Conservation (phyloP, 2,329 filamentous ascomycete genomes). For the Paracorniculantispora psalliotae region DNA sequence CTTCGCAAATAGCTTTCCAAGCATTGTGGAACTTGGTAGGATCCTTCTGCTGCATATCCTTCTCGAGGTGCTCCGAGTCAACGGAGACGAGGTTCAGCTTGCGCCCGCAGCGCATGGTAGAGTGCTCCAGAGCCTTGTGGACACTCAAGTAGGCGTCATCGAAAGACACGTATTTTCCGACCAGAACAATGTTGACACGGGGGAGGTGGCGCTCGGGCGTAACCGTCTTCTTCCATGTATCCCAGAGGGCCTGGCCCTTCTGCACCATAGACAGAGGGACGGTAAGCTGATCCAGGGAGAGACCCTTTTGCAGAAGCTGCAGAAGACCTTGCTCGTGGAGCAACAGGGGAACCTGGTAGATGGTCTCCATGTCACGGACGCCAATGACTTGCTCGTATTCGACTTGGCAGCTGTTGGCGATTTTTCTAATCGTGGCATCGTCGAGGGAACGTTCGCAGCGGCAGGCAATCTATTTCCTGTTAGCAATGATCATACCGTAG, state of each 20-base stretch:
- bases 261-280: conserved; percentile 50
- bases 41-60: conserved; percentile 52
- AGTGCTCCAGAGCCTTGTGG: conserved; percentile 83
- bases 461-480: conserved; percentile 71
- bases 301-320: conserved; percentile 56
- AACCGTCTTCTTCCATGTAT: conserved; percentile 70
- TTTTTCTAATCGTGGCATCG: conserved; percentile 72
- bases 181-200: conserved; percentile 73
- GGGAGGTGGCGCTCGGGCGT: conserved; percentile 60
- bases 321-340: conserved; percentile 77
- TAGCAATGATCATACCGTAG: neutral
- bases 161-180: conserved; percentile 85
- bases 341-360: conserved; percentile 92
- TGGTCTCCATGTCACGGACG: conserved; percentile 85
- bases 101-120: conserved; percentile 76
- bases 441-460: conserved; percentile 78
- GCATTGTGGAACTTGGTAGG: conserved; percentile 78
- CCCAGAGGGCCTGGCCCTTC: conserved; percentile 68
- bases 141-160: conserved; percentile 84
- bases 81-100: conserved; percentile 81
- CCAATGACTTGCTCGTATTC: conserved; percentile 78
- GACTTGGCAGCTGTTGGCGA: conserved; percentile 84
- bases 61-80: conserved; percentile 79
- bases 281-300: conserved; percentile 57
- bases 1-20: conserved; percentile 74